Base-by-base conservation (phyloP, 2,329 filamentous ascomycete genomes). In the Arthroderma sp. region DNA sequence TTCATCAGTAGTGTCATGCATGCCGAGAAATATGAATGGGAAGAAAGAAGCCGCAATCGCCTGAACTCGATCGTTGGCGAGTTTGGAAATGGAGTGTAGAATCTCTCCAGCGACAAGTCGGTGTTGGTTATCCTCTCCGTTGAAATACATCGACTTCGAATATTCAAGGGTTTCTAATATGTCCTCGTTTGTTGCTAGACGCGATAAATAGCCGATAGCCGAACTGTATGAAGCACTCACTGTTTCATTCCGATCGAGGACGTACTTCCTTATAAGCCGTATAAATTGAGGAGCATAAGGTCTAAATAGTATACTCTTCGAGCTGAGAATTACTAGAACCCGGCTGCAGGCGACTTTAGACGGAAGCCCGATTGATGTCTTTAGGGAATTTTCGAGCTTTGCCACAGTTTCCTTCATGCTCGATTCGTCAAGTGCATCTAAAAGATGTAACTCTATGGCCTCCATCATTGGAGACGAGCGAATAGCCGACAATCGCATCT, bases 301-400 rank as follows among this genome's bases (percentile, higher is more conserved):
- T 33, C 74, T 75, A 61, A 95, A 85, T 29, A 88, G 70, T 33
- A 80, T 73, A 32, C 76, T 78, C 8, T 86, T 78, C 42, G 88
- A 89, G 42, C 86, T 84, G 5, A 98, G 72, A 0, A 86, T 88
- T 5, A 85, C 83, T 30, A 98, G 72, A 2, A 95, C 80, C 45
- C 86, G 78, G 51, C 83, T 84, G 56, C 87, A 93, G 33, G 87
- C 91, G 40, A 96, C 83, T 67, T 96, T 96, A 0, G 87, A 93
- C 1, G 89, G 89, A 65, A 96, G 80, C 1, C 88, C 89, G 33
- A 98, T 80, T 1, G 88, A 85, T 28, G 75, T 80, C 59, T 89
- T 91, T 64, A 96, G 86, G 0, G 83, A 81, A 29, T 75, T 73
- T 59, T 91, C 82, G 0, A 98, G 72, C 38, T 71, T 76, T 2